Percentiles rank a stretch among this genome's conserved stretches.
Conservation (phyloP, 2,329 filamentous ascomycete species). For the Botryosphaeria agaves region DNA sequence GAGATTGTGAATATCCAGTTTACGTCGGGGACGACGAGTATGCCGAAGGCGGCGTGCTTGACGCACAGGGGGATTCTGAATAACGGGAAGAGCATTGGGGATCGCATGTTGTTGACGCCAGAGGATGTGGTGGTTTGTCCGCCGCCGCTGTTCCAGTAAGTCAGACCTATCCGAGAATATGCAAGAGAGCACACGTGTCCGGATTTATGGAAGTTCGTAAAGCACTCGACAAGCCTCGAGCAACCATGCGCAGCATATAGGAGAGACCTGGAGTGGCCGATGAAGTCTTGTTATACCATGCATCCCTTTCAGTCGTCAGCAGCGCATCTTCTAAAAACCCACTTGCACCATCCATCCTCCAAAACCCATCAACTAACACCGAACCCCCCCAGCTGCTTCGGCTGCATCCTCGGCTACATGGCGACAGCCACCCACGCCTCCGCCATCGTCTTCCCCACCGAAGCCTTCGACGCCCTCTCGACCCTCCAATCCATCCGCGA, state of each 20-base stretch:
- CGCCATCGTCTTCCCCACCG: slow-evolving; percentile 67
- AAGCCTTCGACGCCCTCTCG: slow-evolving; percentile 69
- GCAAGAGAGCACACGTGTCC: no score
- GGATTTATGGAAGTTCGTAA: no score
- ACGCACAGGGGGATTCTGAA: slow-evolving; percentile 78
- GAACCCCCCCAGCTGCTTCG: slow-evolving; percentile 48
- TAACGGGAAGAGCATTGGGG: slow-evolving; percentile 71
- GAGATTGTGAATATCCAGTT: slow-evolving; percentile 94
- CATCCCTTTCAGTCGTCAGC: no score
- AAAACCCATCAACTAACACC: slow-evolving; percentile 2
- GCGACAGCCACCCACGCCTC: slow-evolving; percentile 75
- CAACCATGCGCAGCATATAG: no score
- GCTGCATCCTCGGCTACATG: slow-evolving; percentile 86
- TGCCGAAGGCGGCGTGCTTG: slow-evolving; percentile 82
- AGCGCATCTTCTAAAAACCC: no score
- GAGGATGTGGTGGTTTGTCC: slow-evolving; percentile 52
- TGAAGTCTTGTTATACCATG: no score
- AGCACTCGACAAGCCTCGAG: no score
- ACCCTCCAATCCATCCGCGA: slow-evolving; percentile 47
- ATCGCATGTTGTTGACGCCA: slow-evolving; percentile 64
- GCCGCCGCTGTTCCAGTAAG: slow-evolving; percentile 34
- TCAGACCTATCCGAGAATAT: no score
- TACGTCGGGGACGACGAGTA: slow-evolving; percentile 84
- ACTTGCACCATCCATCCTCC: background rate
- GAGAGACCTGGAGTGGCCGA: no score